Conservation (phyloP, 257 asterid genomes). For the Salvia rosmarinus region DNA sequence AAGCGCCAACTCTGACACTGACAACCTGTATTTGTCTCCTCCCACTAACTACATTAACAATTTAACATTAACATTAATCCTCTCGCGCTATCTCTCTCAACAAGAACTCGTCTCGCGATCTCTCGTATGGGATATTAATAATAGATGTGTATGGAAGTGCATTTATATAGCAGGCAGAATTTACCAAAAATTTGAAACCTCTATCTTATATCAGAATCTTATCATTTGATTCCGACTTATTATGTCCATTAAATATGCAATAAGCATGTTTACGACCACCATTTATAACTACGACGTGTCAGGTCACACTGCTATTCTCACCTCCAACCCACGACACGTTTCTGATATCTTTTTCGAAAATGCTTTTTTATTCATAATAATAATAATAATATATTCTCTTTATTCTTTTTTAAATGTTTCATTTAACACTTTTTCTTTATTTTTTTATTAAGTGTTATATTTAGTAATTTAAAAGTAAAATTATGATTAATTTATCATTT, state of each 20-base stretch:
- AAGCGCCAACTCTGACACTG: conserved; percentile 41
- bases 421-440: too few relatives aligned
- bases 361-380: neutral
- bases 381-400: too few relatives aligned
- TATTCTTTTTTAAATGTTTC: too few relatives aligned
- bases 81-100: neutral
- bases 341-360: neutral
- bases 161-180: conserved; percentile 28
- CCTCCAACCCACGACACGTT: neutral
- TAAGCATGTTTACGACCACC: neutral
- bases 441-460: too few relatives aligned
- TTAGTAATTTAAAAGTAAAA: too few relatives aligned
- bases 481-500: too few relatives aligned
- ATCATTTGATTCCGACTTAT: neutral
- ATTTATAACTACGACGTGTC: conserved; percentile 14
- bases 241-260: neutral
- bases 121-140: too few relatives aligned
- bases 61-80: neutral
- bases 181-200: conserved; percentile 16
- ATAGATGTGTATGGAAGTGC: too few relatives aligned
- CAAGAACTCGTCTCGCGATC: conserved; percentile 15
- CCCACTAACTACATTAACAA: neutral
- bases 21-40: conserved; percentile 38
- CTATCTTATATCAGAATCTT: neutral
- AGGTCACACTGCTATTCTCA: neutral